Evolutionary conservation across 1,284 basidiomycete genomes (phyloP).

Genomic region (Microstroma glucosiphilum): DNA sequence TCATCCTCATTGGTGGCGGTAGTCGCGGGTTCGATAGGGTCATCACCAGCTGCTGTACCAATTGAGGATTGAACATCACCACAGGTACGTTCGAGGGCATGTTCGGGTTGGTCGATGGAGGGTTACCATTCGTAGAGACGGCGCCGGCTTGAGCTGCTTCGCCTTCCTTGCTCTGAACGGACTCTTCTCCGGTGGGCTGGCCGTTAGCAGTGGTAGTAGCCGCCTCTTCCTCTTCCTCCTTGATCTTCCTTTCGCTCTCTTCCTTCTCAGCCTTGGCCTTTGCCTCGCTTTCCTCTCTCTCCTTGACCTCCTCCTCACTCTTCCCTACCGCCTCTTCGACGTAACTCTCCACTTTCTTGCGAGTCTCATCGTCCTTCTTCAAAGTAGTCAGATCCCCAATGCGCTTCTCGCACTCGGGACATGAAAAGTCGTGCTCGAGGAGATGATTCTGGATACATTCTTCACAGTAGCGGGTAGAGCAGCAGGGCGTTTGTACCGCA

Average conservation of each 20-base stretch:
- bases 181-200: background rate
- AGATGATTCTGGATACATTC: constrained; percentile 49
- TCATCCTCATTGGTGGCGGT: constrained; percentile 46
- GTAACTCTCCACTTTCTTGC: constrained; percentile 41
- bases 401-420: constrained; percentile 48
- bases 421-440: constrained; percentile 48
- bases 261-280: background rate
- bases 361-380: constrained; percentile 39
- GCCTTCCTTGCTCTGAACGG: constrained; percentile 3
- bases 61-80: constrained; percentile 34
- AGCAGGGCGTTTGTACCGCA: constrained; percentile 46
- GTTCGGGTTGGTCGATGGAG: constrained; percentile 6
- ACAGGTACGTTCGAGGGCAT: constrained; percentile 9
- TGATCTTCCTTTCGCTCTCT: constrained; percentile 8
- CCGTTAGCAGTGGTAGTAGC: constrained; percentile 4
- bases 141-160: background rate
- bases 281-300: constrained; percentile 8
- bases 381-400: constrained; percentile 42
- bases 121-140: background rate
- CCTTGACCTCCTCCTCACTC: constrained; percentile 35
- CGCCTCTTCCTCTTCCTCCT: constrained; percentile 4
- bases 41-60: constrained; percentile 46
- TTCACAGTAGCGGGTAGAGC: constrained; percentile 44
- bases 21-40: constrained; percentile 46
- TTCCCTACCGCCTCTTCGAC: constrained; percentile 41